Conservation (phyloP, 352 stramenopile genomes). For the Halophytophthora polymorphica region DNA sequence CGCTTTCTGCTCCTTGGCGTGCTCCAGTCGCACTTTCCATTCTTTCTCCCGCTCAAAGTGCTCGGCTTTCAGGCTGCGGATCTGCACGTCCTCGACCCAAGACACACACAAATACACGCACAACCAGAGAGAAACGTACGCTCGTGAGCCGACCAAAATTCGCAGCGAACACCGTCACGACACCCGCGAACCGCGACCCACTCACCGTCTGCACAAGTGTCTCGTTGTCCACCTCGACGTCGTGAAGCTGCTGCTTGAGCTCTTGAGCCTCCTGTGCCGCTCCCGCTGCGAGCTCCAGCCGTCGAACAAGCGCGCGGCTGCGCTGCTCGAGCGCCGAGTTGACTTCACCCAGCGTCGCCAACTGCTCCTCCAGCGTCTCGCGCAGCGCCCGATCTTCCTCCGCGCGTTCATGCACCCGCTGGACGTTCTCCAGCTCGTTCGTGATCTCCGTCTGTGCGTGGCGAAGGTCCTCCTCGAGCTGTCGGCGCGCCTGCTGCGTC, state of each 20-base stretch:
- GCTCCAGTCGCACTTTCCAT: constrained; percentile 58
- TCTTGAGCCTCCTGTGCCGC: constrained; percentile 55
- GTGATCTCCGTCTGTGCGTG: constrained; percentile 53
- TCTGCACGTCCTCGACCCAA: constrained; percentile 25
- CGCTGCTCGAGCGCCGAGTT: constrained; percentile 72
- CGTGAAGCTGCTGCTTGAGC: constrained; percentile 56
- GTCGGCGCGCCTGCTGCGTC: constrained; percentile 27
- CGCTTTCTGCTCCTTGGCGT: constrained; percentile 42
- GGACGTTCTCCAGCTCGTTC: constrained; percentile 47
- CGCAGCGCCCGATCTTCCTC: constrained; percentile 54
- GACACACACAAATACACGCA: background rate
- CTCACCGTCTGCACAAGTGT: constrained; percentile 58
- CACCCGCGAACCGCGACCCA: background rate
- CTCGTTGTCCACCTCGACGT: constrained; percentile 70
- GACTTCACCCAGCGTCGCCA: constrained; percentile 71
- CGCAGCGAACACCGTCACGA: background rate
- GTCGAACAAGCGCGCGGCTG: constrained; percentile 59
- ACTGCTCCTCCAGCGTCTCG: constrained; percentile 57
- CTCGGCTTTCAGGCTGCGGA: constrained; percentile 68
- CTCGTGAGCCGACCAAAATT: background rate
- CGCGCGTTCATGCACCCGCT: constrained; percentile 40
- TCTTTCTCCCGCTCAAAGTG: constrained; percentile 60
- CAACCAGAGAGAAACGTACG: background rate
- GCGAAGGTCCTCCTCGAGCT: constrained; percentile 56
- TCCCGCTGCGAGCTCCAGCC: constrained; percentile 49